phyloP scores from a whole-genome alignment of 768 basidiomycete species.

The Mycena floridula region DNA sequence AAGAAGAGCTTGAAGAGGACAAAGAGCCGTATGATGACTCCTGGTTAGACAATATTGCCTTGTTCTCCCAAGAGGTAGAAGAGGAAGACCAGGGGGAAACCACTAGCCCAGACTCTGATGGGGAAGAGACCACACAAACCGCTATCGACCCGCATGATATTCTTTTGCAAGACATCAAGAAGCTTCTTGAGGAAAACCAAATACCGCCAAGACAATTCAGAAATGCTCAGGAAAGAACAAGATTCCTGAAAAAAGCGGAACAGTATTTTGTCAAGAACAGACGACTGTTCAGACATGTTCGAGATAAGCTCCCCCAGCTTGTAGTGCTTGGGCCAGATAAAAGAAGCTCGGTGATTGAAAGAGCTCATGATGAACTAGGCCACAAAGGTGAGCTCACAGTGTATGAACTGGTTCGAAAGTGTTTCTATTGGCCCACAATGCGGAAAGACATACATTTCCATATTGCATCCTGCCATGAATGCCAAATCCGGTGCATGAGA shows the following conservation, averaged over 20 bases:
- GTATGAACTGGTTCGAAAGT: constrained; percentile 1
- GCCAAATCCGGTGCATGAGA: constrained; percentile 20
- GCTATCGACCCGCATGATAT: background rate
- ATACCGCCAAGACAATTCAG: background rate
- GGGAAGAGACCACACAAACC: background rate
- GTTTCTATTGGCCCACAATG: constrained; percentile 24
- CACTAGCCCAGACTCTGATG: background rate
- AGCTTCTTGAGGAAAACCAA: background rate
- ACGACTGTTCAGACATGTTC: background rate
- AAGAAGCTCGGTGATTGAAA: background rate
- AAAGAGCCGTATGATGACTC: constrained; percentile 1
- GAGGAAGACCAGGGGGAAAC: constrained; percentile 6
- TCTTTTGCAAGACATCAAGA: background rate
- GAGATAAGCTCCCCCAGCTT: background rate
- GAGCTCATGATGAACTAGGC: constrained; percentile 9
- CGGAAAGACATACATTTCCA: constrained; percentile 22
- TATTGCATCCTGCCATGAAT: constrained; percentile 28
- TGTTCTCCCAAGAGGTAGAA: constrained; percentile 12
- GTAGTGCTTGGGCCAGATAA: background rate
- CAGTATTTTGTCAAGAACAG: background rate
- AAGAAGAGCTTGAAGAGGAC: constrained; percentile 11
- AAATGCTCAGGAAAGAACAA: background rate
- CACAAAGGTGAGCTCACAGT: constrained; percentile 16
- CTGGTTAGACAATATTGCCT: constrained; percentile 16
- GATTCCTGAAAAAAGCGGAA: background rate